Conservation (phyloP, 177 flowering plant genomes). For the Vitis hybrid region DNA sequence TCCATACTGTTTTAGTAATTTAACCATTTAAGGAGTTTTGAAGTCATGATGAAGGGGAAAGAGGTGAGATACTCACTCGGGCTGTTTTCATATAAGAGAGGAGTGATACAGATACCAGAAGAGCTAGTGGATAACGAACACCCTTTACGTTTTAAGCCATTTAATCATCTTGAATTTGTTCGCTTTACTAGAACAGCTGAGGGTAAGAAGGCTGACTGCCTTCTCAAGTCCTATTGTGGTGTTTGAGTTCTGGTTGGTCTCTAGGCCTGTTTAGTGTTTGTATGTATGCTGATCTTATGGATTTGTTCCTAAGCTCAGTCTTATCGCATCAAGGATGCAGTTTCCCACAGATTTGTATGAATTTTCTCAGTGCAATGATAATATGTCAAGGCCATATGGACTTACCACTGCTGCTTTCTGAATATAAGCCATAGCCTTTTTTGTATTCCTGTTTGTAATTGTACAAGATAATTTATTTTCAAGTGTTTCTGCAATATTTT, state of each 20-base stretch:
- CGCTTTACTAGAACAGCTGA: conserved; percentile 4
- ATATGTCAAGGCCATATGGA: too few species aligned
- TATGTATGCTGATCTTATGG: not conserved
- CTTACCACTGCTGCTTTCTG: too few species aligned
- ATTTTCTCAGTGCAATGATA: too few species aligned
- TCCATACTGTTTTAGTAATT: too few species aligned
- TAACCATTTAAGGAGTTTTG: too few species aligned
- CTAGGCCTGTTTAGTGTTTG: not conserved
- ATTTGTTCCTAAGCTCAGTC: not conserved
- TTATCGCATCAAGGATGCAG: too few species aligned
- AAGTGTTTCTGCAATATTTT: too few species aligned
- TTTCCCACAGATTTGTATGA: too few species aligned
- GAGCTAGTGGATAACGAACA: conserved; percentile 29
- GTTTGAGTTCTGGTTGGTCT: not conserved
- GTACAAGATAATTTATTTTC: too few species aligned
- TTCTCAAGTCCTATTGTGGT: conserved; percentile 21
- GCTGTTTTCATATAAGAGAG: conserved; percentile 13
- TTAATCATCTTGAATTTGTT: conserved; percentile 19
- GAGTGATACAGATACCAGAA: conserved; percentile 17
- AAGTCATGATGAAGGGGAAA: conserved; percentile 2
- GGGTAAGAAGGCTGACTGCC: conserved; percentile 1
- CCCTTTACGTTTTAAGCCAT: conserved; percentile 21
- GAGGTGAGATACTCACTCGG: conserved; percentile 19
- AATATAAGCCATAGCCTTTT: too few species aligned
- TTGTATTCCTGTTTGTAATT: too few species aligned